Base-by-base conservation (phyloP, 163 green algal genomes). In the Scenedesmus sp. region DNA sequence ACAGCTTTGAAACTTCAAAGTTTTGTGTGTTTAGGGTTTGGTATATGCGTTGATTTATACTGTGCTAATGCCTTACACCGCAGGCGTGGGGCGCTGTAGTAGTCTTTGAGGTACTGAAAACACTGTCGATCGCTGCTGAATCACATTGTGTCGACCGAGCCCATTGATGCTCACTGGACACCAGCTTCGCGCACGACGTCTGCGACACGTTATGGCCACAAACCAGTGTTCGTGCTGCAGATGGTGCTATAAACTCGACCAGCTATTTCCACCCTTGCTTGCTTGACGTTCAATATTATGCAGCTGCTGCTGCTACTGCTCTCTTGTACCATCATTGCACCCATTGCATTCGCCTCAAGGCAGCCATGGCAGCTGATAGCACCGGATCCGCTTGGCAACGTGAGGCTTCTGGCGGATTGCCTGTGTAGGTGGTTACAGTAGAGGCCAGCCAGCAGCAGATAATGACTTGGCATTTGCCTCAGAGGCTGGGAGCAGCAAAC, bases 401-500 rank as follows among this genome's bases (percentile, higher is more conserved):
- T 89, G 43, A 49, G 85, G 26, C 26, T 83, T 12, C 44, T 89
- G 40, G 85, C 82, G 26, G 82, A 87, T 46, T 81, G 72, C 37
- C 35, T 81, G 35, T 81, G 35, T 49, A 81, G 72, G 35, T 81
- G 72, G 37, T 20, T 76, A 7, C 15, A 13, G 2, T n/a, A 37
- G 37, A 30, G 30, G 6, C 65, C 30, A 37, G 30, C 40, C 65
- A 76, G 65, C 65, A 76, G 65, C 30, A 33, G 30, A 4, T 26
- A 26, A 76, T 76, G 30, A 30, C 65, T 30, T 24, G 16, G 30
- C 7, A 10, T 0, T 73, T 81, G 35, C 72, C 10, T 26, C 3
- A 16, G 10, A 0, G 30, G n/a, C 18, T 46, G 37, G 15, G 35
- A n/a, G 35, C 35, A 81, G 72, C 16, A 7, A 15, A 18, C 30